These are phyloP conservation scores for Dioszegia aurantiaca DNA, from an alignment of 768 basidiomycete species.

Conservation along the genomic window DNA sequence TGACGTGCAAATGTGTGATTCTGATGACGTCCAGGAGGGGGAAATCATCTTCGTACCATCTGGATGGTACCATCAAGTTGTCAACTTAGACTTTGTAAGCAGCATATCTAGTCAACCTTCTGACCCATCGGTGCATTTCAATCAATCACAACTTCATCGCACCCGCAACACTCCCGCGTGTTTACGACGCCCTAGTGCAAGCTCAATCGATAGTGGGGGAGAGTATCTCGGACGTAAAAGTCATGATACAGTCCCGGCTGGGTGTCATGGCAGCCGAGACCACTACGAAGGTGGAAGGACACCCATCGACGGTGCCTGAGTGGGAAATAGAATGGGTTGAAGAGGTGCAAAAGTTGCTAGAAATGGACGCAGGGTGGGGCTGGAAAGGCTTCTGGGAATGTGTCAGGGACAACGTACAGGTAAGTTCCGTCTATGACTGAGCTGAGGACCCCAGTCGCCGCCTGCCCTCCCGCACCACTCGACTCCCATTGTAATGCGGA, in stretches of 20 bases:
- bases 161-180: constrained; percentile 36
- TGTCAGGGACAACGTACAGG: constrained; percentile 32
- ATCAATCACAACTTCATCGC: constrained; percentile 53
- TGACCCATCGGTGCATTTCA: constrained; percentile 45
- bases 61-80: constrained; percentile 52
- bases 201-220: constrained; percentile 49
- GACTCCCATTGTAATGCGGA: constrained; percentile 11
- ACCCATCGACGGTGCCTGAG: not conserved
- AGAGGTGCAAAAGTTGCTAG: constrained; percentile 45
- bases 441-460: constrained; percentile 12
- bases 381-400: constrained; percentile 46
- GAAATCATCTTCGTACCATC: constrained; percentile 52
- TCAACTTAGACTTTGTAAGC: constrained; percentile 47
- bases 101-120: not conserved
- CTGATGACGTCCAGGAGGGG: no score
- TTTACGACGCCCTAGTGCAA: constrained; percentile 49
- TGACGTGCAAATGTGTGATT: no score
- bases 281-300: not conserved
- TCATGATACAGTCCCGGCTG: constrained; percentile 33
- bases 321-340: constrained; percentile 50
- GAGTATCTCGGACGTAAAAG: constrained; percentile 41
- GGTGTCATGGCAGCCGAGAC: not conserved
- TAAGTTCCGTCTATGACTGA: constrained; percentile 10
- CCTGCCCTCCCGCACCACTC: constrained; percentile 10
- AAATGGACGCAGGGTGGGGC: constrained; percentile 49